Base-by-base conservation (phyloP, 2,329 filamentous ascomycete species). In the Cladosporium oxysporum region DNA sequence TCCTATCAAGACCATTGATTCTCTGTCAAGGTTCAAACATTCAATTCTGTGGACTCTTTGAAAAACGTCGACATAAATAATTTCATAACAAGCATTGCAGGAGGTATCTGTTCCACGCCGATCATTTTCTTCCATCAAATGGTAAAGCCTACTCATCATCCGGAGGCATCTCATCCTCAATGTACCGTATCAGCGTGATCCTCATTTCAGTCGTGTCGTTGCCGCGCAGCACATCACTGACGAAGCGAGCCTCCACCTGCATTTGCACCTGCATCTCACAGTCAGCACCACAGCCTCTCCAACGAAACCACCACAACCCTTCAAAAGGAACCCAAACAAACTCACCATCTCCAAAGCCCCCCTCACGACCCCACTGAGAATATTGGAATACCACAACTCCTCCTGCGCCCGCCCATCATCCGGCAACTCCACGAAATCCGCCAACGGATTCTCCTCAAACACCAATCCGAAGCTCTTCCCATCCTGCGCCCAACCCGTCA, bases 151-250 rank as follows among this genome's bases (percentile, higher is more conserved):
- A 97, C 76, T 99, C 95, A 76, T 99, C 95, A 77, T 98, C 95
- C 10, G 92, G 93, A 26, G 95, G 95, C 82, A 99, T 88, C 80
- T 99, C 95, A 76, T 99, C 95, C 76, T 99, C 95, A 72, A 99
- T 96, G 77, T 96, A 97, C 73, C 94, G 87, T 73, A 98, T 87
- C 73, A 99, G 81, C 31, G 92, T 92, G 75, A 99, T 90, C 74
- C 94, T 87, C 91, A 99, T 97, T 83, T 99, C 95, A 0, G 95
- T 99, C 21, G 91, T 94, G 77, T 99, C 95, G 75, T 97, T 94
- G 3, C 95, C 95, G 65, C 93, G 88, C 67, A 99, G 83, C 35
- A 97, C 86, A 78, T 99, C 95, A 77, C 92, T 97, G 74, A 96
- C 91, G 77, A 98, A 99, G 76, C 96, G 93, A 57, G 92, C 92